Evolutionary conservation across 306 rosid species (phyloP).

Genomic region (Trifolium fragiferum): DNA sequence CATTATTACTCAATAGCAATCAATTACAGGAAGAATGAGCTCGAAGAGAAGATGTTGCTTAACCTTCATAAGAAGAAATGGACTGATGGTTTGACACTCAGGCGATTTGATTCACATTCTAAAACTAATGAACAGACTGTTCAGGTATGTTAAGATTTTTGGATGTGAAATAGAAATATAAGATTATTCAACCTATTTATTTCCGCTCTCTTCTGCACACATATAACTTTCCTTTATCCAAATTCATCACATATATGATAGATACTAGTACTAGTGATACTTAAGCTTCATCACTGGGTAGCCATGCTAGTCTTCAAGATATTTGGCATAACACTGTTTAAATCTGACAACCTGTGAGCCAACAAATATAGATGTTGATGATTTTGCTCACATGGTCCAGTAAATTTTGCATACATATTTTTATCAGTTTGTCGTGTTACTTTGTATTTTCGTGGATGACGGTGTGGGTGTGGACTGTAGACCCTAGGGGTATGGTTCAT

Average conservation of each 20-base stretch:
- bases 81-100: constrained; percentile 89
- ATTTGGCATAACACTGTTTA: no score
- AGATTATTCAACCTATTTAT: not conserved
- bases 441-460: not conserved
- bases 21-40: constrained; percentile 92
- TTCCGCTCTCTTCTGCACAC: not conserved
- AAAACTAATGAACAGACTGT: constrained; percentile 95
- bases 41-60: constrained; percentile 92
- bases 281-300: not conserved
- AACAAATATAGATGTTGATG: no score
- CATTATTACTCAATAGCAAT: constrained; percentile 94
- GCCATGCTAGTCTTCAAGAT: not conserved
- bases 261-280: not conserved
- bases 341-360: no score
- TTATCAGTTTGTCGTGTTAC: not conserved
- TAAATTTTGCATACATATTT: not conserved
- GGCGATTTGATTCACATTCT: constrained; percentile 82
- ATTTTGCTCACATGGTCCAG: no score
- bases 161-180: not conserved
- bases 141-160: constrained; percentile 58
- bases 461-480: not conserved
- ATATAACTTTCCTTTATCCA: not conserved
- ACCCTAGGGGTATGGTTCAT: not conserved
- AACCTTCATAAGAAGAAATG: constrained; percentile 98
- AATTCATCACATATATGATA: not conserved